Evolutionary conservation across 805 yeast species (phyloP).

Genomic region (Saturnispora diversa): DNA sequence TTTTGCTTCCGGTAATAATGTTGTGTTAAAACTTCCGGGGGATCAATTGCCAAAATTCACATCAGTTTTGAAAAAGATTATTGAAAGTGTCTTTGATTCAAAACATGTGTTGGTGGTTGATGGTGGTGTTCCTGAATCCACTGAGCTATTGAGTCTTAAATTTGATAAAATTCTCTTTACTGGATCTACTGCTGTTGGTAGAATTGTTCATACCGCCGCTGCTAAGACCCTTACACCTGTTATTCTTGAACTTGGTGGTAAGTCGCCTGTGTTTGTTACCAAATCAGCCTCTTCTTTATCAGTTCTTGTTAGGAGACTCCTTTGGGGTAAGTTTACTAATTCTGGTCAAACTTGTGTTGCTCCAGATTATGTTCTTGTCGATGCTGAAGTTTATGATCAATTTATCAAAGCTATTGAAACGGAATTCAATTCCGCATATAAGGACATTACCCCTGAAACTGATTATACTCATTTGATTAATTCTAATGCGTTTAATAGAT

Average conservation of each 20-base stretch:
- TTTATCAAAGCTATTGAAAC: slow-evolving; percentile 29
- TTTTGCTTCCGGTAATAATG: slow-evolving; percentile 77
- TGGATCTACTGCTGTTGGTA: slow-evolving; percentile 72
- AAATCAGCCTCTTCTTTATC: slow-evolving; percentile 27
- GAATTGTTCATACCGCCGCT: slow-evolving; percentile 68
- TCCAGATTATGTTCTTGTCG: slow-evolving; percentile 75
- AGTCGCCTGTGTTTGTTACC: slow-evolving; percentile 68
- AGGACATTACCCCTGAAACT: slow-evolving; percentile 27
- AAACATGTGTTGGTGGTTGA: slow-evolving; percentile 55
- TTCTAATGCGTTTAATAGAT: slow-evolving; percentile 42
- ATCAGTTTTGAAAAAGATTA: slow-evolving; percentile 43
- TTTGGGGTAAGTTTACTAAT: slow-evolving; percentile 72
- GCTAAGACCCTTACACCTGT: slow-evolving; percentile 80
- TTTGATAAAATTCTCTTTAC: slow-evolving; percentile 84
- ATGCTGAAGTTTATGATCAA: slow-evolving; percentile 44
- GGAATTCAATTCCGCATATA: slow-evolving; percentile 29
- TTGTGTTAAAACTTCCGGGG: slow-evolving; percentile 59
- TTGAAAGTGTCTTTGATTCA: slow-evolving; percentile 46
- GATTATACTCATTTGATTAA: slow-evolving; percentile 58
- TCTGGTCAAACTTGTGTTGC: slow-evolving; percentile 91
- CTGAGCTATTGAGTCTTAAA: slow-evolving; percentile 48
- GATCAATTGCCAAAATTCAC: slow-evolving; percentile 65
- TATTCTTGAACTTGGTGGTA: slow-evolving; percentile 84
- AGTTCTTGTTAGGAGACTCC: slow-evolving; percentile 49
- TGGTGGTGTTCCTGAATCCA: slow-evolving; percentile 63